Conservation (phyloP, 257 asterid genomes). For the Linaria vulgaris region DNA sequence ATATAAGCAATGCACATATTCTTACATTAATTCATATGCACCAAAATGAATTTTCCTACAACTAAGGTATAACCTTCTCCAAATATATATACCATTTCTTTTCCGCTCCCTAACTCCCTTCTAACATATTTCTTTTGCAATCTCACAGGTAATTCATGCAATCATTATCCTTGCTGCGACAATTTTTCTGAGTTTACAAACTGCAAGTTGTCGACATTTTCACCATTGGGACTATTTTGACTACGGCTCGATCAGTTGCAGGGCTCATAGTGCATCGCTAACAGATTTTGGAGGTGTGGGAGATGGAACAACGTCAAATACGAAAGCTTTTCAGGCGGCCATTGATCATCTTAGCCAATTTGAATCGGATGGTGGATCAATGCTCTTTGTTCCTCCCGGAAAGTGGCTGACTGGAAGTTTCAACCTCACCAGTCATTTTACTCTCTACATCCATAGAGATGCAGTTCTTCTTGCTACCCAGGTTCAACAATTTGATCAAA, state of each 20-base stretch:
- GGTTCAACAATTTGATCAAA: conserved; percentile 39
- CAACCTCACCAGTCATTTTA: conserved; percentile 85
- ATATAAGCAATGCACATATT: conserved; percentile 16
- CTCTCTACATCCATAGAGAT: conserved; percentile 68
- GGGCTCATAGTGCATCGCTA: conserved; percentile 58
- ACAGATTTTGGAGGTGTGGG: conserved; percentile 93
- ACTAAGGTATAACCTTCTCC: conserved; percentile 23
- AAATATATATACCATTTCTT: conserved; percentile 5
- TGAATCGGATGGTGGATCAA: conserved; percentile 67
- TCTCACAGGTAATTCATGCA: conserved; percentile 35
- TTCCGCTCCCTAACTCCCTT: not conserved
- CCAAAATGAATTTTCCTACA: conserved; percentile 32
- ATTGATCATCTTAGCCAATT: conserved; percentile 55
- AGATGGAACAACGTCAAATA: conserved; percentile 77
- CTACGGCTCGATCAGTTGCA: conserved; percentile 55
- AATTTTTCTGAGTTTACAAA: conserved; percentile 36
- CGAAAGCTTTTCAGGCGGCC: conserved; percentile 68
- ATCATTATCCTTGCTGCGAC: conserved; percentile 31
- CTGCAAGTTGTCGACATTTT: conserved; percentile 31
- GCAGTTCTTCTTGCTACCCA: conserved; percentile 85
- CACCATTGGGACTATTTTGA: conserved; percentile 34
- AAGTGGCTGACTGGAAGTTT: conserved; percentile 92
- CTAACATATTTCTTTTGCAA: not conserved
- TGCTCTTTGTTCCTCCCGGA: conserved; percentile 84
- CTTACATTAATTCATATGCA: not conserved